Base-by-base conservation (phyloP, 306 rosid genomes). In the Vigna nakashimae region DNA sequence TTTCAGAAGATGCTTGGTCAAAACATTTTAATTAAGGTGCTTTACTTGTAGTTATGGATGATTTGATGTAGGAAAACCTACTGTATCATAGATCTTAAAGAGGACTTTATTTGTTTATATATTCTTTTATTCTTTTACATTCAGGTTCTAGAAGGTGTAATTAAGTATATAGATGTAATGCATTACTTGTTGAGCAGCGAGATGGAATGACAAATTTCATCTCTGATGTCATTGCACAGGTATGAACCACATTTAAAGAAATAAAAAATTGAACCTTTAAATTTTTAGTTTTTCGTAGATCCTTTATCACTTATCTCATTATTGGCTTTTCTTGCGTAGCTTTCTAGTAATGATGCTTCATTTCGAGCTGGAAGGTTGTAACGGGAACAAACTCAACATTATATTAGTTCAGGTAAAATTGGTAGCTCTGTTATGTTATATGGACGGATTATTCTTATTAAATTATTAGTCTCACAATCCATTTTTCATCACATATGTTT, bases 161-260 rank as follows among this genome's bases (percentile, higher is more conserved):
- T 96, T 69, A 96, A 96, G 77, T 96, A 96, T 92, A 96, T 74
- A 88, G 97, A 76, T 96, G 99, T 98, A 96, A 96, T 91, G 98
- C 98, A 17, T 84, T 96, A 73, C 98, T 98, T 10, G 98, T 84
- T 66, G 98, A 96, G 81, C 98, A 96, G 83, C 88, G 99, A 50
- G 99, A 96, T 72, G 99, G 99, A 80, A 96, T 92, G 99, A 92
- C 92, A 77, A 96, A 96, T 86, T 96, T 20, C 22, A 20, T 20
- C 22, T 20, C 22, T 20, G 22, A 20, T 20, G 22, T 20, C 22
- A 20, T 20, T 20, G 22, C 1, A 20, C 22, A 20, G 98, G 99
- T 92, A 79, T 40, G 53, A 13, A 63, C 52, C 3, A 13, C 45
- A 40, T 58, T 67, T 43, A 52, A 58, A 26, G 69, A 71, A 46